Evolutionary conservation across 257 asterid genomes (phyloP).

Genomic region (Scutellaria baicalensis): DNA sequence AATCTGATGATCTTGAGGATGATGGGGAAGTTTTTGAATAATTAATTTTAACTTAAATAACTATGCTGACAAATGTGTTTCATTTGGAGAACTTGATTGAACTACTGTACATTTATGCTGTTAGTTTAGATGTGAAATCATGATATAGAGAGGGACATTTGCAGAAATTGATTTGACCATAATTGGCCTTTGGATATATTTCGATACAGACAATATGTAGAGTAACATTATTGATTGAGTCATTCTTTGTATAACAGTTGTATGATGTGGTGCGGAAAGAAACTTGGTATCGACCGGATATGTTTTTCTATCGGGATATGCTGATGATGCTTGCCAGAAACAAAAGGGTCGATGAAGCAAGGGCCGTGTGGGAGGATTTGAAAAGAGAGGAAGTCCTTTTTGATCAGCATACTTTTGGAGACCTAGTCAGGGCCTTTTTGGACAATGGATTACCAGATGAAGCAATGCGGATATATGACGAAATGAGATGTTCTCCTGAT

Average conservation of each 20-base stretch:
- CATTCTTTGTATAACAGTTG: constrained; percentile 30
- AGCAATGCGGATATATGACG: constrained; percentile 80
- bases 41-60: neutral
- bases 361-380: constrained; percentile 73
- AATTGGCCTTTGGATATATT: too few relatives aligned
- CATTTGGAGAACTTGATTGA: too few relatives aligned
- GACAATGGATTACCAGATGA: constrained; percentile 57
- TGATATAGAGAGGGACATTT: neutral
- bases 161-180: too few relatives aligned
- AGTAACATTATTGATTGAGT: neutral
- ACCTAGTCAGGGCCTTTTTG: constrained; percentile 76
- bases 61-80: neutral
- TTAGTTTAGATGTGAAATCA: neutral
- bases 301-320: constrained; percentile 93
- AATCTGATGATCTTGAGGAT: neutral
- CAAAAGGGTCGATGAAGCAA: constrained; percentile 56
- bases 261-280: constrained; percentile 77
- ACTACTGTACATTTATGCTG: neutral
- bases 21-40: too few relatives aligned
- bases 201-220: neutral
- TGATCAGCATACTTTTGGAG: constrained; percentile 95
- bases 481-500: constrained; percentile 78
- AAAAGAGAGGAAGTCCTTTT: constrained; percentile 71
- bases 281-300: constrained; percentile 90
- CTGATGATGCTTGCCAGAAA: constrained; percentile 94